Percentiles rank a stretch among this genome's conserved stretches.
These are phyloP conservation scores for Didymella lethalis DNA, from an alignment of 2,329 filamentous ascomycete genomes.

Conservation along the genomic window DNA sequence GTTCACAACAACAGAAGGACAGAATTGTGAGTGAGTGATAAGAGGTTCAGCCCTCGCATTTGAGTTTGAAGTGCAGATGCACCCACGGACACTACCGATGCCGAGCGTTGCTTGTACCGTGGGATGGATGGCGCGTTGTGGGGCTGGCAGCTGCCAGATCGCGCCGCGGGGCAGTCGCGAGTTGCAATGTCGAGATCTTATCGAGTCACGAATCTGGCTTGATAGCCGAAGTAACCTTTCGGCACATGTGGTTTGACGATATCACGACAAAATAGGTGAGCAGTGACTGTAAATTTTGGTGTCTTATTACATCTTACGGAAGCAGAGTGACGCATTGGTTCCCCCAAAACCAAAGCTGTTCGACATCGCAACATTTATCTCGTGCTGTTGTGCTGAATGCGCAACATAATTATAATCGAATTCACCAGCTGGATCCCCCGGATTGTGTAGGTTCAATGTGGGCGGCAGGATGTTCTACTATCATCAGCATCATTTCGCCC, in stretches of 20 bases:
- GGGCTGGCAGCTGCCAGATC: conserved; percentile 15
- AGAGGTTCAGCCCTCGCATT: background rate
- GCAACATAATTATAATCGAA: conserved; percentile 89
- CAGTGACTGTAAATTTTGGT: too few relatives aligned
- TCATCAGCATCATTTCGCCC: conserved; percentile 18
- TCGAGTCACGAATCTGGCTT: conserved; percentile 9
- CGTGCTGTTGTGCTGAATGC: conserved; percentile 71
- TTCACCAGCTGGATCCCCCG: conserved; percentile 65
- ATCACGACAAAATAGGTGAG: background rate
- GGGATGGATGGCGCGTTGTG: conserved; percentile 28
- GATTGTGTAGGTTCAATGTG: conserved; percentile 79
- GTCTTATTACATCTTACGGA: conserved; percentile 58
- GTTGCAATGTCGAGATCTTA: conserved; percentile 28
- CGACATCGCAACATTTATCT: conserved; percentile 78
- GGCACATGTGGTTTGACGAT: background rate
- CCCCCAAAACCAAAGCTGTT: conserved; percentile 99
- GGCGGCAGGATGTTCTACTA: conserved; percentile 78
- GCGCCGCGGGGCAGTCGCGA: conserved; percentile 29
- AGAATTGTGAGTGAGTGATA: background rate
- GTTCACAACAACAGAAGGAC: background rate
- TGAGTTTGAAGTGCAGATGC: background rate
- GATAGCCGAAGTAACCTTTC: background rate
- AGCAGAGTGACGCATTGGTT: conserved; percentile 90
- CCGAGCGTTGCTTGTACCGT: conserved; percentile 17
- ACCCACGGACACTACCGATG: conserved; percentile 11